A percentile compares a stretch with the other conserved stretches of the same genome.
Evolutionary conservation across 352 stramenopile species (phyloP).

Genomic region (Globisporangium viniferum): DNA sequence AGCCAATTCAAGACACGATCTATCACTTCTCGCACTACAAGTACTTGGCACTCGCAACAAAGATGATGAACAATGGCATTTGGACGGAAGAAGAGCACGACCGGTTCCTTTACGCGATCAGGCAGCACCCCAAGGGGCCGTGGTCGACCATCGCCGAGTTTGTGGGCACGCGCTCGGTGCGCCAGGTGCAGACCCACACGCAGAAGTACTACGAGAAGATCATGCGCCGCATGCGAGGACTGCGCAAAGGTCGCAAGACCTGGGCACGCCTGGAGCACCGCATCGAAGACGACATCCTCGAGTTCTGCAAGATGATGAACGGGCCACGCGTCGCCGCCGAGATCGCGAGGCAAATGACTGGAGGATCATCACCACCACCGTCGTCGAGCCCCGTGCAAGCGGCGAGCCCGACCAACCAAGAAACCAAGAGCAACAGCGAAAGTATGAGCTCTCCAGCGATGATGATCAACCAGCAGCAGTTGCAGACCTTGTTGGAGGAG

Average conservation of each 20-base stretch:
- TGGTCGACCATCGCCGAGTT: conserved; percentile 22
- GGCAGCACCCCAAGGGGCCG: too few relatives aligned
- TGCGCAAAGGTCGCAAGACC: conserved; percentile 21
- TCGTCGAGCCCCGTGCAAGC: neutral
- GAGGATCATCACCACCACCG: neutral
- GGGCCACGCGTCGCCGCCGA: conserved; percentile 2
- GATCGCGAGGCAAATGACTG: conserved; percentile 1
- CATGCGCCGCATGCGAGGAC: conserved; percentile 23
- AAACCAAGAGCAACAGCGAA: neutral
- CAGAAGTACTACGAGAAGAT: conserved; percentile 39
- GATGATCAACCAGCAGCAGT: neutral
- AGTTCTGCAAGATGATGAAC: conserved; percentile 24
- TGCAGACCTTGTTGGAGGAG: neutral
- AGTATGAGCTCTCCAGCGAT: neutral
- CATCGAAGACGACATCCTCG: conserved; percentile 7
- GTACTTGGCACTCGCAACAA: neutral
- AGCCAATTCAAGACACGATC: neutral
- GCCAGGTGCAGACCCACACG: neutral
- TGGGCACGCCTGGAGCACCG: conserved; percentile 18
- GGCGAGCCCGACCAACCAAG: neutral
- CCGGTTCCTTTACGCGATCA: too few relatives aligned
- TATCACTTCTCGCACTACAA: neutral
- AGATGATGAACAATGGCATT: neutral
- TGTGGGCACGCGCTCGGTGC: conserved; percentile 25
- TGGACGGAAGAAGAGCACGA: conserved; percentile 8